Base-by-base conservation (phyloP, 768 basidiomycete species). In the Xanthoconium stramineum region DNA sequence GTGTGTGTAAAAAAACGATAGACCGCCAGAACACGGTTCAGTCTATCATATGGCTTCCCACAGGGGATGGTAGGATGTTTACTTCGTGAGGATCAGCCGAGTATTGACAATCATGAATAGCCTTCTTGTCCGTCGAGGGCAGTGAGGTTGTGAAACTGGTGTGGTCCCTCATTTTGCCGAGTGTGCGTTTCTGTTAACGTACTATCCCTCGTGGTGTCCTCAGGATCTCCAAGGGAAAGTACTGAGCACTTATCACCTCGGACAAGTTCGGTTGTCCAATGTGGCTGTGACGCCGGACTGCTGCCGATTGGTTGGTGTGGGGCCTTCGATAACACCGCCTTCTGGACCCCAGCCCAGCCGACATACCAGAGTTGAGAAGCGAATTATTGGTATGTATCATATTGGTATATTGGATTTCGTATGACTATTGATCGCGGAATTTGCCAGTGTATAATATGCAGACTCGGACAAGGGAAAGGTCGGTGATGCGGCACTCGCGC, bases 31-130 rank as follows among this genome's bases (percentile, higher is more conserved):
- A 72, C 52, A 66, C 69, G 28, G 76, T 82, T 1, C 78, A 79
- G 56, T 80, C 80, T n/a, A 73, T 83, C 43, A 72, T 76, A 49
- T 82, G 82, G 81, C 69, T 82, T 55, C 81, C 81, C 9, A 68
- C 65, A 29, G 78, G 78, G 47, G 75, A 79, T 62, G 77, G 80
- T 80, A 61, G 60, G 61, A 45, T 37, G 13, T 50, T 52, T 17
- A 32, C 13, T 45, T 38, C 24, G 29, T 30, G 40, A 53, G 42
- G 50, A 61, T 61, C 35, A 43, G 13, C 56, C 49, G 28, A 19
- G 35, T 53, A 38, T 58, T 65, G 38, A 60, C 42, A 53, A 60
- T 58, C 54, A 55, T 56, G 47, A 58, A 47, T 53, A 78, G 81
- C 72, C n/a, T 81, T 83, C 67, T 56, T 83, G 50, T 80, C 80